Base-by-base conservation (phyloP, 2,329 filamentous ascomycete genomes). In the Cadophora sp. region DNA sequence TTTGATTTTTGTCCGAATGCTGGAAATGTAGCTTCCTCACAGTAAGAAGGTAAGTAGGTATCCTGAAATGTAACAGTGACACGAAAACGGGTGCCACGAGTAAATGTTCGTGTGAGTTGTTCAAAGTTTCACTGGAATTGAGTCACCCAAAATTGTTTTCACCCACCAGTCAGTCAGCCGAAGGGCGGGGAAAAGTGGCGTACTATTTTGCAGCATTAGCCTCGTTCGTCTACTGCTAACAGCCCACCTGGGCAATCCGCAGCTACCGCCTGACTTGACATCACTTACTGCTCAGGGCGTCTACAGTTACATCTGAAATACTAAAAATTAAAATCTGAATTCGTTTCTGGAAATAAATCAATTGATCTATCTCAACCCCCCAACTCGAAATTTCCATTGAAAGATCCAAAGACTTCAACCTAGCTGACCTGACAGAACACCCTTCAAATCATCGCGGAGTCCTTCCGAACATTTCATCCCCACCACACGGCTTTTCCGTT, bases 111-210 rank as follows among this genome's bases (percentile, higher is more conserved):
- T 46, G 37, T 61, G 37, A 61, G 58, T 48, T 61, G 58, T 61
- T 48, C 58, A n/a, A 19, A 46, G 24, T 31, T 48, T 48, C 37
- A 46, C 58, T n/a, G 43, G 40, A 31, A 48, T 61, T 61, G 58
- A 61, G 58, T 61, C 58, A 61, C 37, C 40, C 37, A 48, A 58
- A 48, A 29, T 19, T 61, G 24, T 61, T 46, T 60, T 61, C 26
- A 12, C 24, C 16, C 37, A 19, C 37, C 37, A 22, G 11, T 24
- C 53, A 53, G 48, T 11, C 31, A 12, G 16, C 56, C 56, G 56
- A 59, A 43, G 31, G 56, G 31, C 31, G 56, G 56, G 29, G 53
- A 26, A 11, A 14, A 56, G 31, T 29, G 53, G 53, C 31, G 27
- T 56, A 56, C 24, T 27, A 31, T 56, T 56, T 56, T 56, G 31